These are phyloP conservation scores for Penicillium frequentans DNA, from an alignment of 2,329 filamentous ascomycete species.

Conservation along the genomic window DNA sequence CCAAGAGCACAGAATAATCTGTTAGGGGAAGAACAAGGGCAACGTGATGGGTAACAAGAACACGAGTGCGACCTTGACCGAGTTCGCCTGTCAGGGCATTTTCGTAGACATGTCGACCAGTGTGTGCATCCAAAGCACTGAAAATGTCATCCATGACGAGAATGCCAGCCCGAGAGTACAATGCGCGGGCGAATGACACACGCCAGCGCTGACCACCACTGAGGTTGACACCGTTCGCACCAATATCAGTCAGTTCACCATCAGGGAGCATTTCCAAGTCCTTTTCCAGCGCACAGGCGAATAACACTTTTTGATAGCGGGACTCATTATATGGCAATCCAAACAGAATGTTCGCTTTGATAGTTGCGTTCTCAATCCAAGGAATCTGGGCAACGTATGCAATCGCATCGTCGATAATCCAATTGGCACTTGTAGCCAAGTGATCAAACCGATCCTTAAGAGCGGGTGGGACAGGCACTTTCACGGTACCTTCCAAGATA, in stretches of 20 bases:
- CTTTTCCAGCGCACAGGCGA: slow-evolving; percentile 71
- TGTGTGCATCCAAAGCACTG: slow-evolving; percentile 76
- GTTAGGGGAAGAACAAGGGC: slow-evolving; percentile 68
- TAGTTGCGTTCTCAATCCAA: slow-evolving; percentile 81
- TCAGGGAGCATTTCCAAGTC: slow-evolving; percentile 75
- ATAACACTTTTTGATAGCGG: slow-evolving; percentile 70
- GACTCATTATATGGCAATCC: slow-evolving; percentile 67
- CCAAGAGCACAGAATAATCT: slow-evolving; percentile 72
- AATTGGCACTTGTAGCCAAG: slow-evolving; percentile 61
- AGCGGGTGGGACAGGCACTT: slow-evolving; percentile 41
- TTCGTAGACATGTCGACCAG: slow-evolving; percentile 76
- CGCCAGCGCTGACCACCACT: slow-evolving; percentile 84
- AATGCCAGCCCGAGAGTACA: slow-evolving; percentile 76
- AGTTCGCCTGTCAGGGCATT: slow-evolving; percentile 72
- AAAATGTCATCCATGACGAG: slow-evolving; percentile 82
- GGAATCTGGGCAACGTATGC: slow-evolving; percentile 78
- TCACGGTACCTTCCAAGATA: slow-evolving; percentile 61
- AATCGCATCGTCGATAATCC: slow-evolving; percentile 50
- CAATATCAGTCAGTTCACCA: slow-evolving; percentile 78
- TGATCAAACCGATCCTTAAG: slow-evolving; percentile 57
- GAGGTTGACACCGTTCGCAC: slow-evolving; percentile 80
- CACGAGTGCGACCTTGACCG: slow-evolving; percentile 67
- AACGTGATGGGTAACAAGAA: slow-evolving; percentile 79
- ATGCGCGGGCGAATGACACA: slow-evolving; percentile 73
- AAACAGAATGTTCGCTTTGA: slow-evolving; percentile 77